These are phyloP conservation scores for Nidula microcarpa DNA, from an alignment of 768 basidiomycete species.

Conservation along the genomic window DNA sequence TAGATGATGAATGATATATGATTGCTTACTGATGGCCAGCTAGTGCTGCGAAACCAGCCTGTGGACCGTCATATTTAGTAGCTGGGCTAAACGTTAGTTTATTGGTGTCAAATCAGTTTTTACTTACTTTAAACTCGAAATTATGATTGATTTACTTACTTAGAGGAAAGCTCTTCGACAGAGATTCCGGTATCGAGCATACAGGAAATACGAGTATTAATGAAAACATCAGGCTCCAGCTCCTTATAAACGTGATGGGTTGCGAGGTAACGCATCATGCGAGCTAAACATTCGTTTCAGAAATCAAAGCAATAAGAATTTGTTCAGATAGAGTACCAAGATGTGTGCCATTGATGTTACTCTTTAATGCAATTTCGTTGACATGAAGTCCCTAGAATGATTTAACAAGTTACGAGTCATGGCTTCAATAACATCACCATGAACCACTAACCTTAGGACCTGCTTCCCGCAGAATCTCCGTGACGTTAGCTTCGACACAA, in stretches of 20 bases:
- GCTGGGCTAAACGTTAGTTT: conserved; percentile 12
- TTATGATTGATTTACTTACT: conserved; percentile 16
- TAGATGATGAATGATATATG: neutral
- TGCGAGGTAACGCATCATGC: conserved; percentile 33
- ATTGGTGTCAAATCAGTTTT: neutral
- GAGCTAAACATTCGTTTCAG: conserved; percentile 14
- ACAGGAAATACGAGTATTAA: conserved; percentile 33
- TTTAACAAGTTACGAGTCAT: neutral
- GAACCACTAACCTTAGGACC: conserved; percentile 22
- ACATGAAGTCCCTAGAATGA: conserved; percentile 26
- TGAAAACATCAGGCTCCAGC: conserved; percentile 29
- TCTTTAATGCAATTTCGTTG: conserved; percentile 25
- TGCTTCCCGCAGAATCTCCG: conserved; percentile 36
- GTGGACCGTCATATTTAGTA: conserved; percentile 19
- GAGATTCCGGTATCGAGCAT: conserved; percentile 28
- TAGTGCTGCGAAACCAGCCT: conserved; percentile 18
- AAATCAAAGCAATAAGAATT: too few species aligned
- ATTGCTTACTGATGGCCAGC: conserved; percentile 16
- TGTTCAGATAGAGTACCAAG: conserved; percentile 18
- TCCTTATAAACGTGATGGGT: conserved; percentile 35
- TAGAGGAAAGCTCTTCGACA: conserved; percentile 17
- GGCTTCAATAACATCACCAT: neutral
- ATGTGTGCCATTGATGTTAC: conserved; percentile 22
- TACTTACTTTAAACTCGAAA: neutral
- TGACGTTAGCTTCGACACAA: conserved; percentile 28